These are phyloP conservation scores for Microdochium paspali DNA, from an alignment of 2,329 filamentous ascomycete genomes.

Conservation along the genomic window DNA sequence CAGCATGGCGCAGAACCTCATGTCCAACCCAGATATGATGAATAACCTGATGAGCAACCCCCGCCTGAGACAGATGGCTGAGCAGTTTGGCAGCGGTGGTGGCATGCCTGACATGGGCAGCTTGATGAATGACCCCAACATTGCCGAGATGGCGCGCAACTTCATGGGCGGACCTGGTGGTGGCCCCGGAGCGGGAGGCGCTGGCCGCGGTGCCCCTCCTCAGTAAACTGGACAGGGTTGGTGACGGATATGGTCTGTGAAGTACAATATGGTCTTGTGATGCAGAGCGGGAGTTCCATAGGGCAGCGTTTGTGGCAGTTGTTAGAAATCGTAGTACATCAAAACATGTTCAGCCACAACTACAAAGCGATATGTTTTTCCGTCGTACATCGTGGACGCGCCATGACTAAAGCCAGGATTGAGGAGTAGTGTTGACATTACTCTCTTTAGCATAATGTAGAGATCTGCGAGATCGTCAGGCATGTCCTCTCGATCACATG, in stretches of 20 bases:
- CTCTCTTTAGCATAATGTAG: too few relatives aligned
- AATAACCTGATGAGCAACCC: conserved; percentile 92
- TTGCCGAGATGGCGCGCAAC: conserved; percentile 66
- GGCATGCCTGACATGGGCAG: conserved; percentile 82
- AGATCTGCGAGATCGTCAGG: too few relatives aligned
- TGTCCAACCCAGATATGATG: conserved; percentile 94
- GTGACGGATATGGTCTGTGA: neutral
- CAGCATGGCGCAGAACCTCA: conserved; percentile 92
- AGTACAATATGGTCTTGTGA: too few relatives aligned
- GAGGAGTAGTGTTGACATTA: too few relatives aligned
- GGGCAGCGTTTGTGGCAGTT: too few relatives aligned
- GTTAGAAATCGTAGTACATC: too few relatives aligned
- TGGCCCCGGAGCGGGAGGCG: conserved; percentile 7
- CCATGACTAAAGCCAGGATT: too few relatives aligned
- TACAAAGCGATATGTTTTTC: too few relatives aligned
- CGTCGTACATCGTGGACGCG: too few relatives aligned
- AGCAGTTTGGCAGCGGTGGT: conserved; percentile 63
- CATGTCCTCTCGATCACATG: too few relatives aligned
- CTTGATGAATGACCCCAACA: conserved; percentile 85
- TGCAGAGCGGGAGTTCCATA: too few relatives aligned
- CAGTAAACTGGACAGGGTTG: neutral
- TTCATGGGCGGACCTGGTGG: conserved; percentile 23
- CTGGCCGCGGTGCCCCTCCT: neutral
- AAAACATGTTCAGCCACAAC: too few relatives aligned
- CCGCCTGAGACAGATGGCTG: conserved; percentile 76